Conservation (phyloP, 129 eudicot genomes). For the Centaurea solstitialis region DNA sequence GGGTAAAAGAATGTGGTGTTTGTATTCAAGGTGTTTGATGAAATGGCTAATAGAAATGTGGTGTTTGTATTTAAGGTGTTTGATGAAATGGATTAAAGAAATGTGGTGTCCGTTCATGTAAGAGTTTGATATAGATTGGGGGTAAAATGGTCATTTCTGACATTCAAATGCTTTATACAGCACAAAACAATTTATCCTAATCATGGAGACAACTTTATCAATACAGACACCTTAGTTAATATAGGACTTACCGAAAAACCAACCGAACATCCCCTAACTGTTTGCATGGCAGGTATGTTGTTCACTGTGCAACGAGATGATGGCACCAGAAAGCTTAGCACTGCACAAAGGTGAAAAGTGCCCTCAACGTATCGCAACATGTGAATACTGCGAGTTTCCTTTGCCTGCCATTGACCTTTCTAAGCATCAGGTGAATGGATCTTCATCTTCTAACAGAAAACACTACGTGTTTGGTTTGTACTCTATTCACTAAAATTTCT, state of each 20-base stretch:
- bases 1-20: not conserved
- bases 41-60: too few species aligned
- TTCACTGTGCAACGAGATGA: conserved; percentile 70
- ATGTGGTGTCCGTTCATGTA: not conserved
- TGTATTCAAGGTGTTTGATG: too few species aligned
- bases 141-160: not conserved
- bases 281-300: conserved; percentile 62
- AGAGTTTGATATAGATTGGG: not conserved
- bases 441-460: not conserved
- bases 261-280: not conserved
- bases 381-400: conserved; percentile 86
- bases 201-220: not conserved
- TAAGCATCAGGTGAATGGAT: conserved; percentile 70
- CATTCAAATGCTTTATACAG: not conserved
- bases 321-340: conserved; percentile 64
- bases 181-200: not conserved
- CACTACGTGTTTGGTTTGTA: not conserved
- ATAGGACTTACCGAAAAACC: not conserved
- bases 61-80: too few species aligned
- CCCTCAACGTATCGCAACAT: conserved; percentile 70
- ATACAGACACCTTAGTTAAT: not conserved
- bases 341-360: conserved; percentile 78
- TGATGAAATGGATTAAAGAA: too few species aligned
- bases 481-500: not conserved
- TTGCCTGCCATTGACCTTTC: conserved; percentile 76